Conservation (phyloP, 768 basidiomycete genomes). For the Xerocomus potaroensis region DNA sequence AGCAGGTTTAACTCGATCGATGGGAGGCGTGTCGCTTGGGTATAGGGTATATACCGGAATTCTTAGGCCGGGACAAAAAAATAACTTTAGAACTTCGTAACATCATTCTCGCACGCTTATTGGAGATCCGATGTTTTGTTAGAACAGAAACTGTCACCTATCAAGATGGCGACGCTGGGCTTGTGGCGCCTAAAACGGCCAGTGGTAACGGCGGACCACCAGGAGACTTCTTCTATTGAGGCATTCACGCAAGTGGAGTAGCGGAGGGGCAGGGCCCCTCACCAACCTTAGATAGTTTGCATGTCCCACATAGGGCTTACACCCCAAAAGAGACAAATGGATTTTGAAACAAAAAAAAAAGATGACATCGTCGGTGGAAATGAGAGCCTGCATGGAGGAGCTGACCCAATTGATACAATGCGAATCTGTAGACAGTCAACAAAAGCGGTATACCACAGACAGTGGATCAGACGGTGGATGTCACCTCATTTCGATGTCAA, state of each 20-base stretch:
- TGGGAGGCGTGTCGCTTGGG: slow-evolving; percentile 41
- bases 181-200: too few relatives aligned
- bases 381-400: slow-evolving; percentile 48
- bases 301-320: too few relatives aligned
- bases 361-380: slow-evolving; percentile 36
- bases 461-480: too few relatives aligned
- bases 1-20: slow-evolving; percentile 46
- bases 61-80: slow-evolving; percentile 39
- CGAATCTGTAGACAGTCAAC: neutral
- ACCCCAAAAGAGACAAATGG: too few relatives aligned
- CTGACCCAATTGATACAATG: slow-evolving; percentile 40
- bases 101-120: neutral
- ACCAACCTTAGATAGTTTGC: too few relatives aligned
- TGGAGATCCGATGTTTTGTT: neutral
- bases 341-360: too few relatives aligned
- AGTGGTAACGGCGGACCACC: too few relatives aligned
- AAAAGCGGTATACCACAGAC: too few relatives aligned
- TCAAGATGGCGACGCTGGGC: neutral
- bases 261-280: too few relatives aligned
- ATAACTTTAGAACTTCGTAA: neutral
- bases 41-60: neutral
- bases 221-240: too few relatives aligned
- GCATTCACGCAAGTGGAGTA: too few relatives aligned
- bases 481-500: neutral
- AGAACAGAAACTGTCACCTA: slow-evolving; percentile 51